Base-by-base conservation (phyloP, 805 yeast genomes). In the Candida nonsorbophila region DNA sequence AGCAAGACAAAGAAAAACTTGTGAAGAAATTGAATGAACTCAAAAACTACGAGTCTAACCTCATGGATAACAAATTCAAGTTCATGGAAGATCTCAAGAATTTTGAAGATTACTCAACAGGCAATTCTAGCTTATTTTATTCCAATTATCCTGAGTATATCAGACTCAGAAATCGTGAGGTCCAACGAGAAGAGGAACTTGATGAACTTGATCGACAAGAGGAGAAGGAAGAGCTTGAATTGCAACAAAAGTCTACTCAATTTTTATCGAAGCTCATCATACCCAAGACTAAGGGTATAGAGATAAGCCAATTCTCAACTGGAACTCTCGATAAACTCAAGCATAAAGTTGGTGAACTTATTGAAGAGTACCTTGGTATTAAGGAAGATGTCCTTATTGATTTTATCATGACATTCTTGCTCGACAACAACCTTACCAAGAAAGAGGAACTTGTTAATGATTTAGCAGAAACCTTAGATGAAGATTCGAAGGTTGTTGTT, bases 351-450 rank as follows among this genome's bases (percentile, higher is more conserved):
- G 59, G 54, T n/a, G 49, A 47, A 3, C 54, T 71, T 26, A 49
- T 77, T 18, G 75, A 66, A 31, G 77, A 74, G 33, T 69, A 61
- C 32, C 46, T 77, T 26, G 83, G 81, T 1, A 55, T 72, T 25
- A 53, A 56, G 28, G 84, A 76, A 36, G 74, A 69, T 9, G 66
- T 70, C 24, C 55, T 77, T 36, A 51, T 64, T 9, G 59, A 61
- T 2, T 70, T 66, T 29, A 58, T 77, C 16, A 42, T 54, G 20
- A 55, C 55, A 19, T 58, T 63, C 29, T 49, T 74, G 4, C 39
- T 51, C 17, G 44, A 40, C 12, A 36, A 49, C 14, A 55, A 51
- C 16, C 48, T 66, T 15, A 55, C 42, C 23, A 51, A 44, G 6
- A 56, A 55, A 22, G 51, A 49, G 4, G 53, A 44, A 4, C 56